phyloP scores from a whole-genome alignment of 2,329 filamentous ascomycete species.

The Stromatinia cepivora region DNA sequence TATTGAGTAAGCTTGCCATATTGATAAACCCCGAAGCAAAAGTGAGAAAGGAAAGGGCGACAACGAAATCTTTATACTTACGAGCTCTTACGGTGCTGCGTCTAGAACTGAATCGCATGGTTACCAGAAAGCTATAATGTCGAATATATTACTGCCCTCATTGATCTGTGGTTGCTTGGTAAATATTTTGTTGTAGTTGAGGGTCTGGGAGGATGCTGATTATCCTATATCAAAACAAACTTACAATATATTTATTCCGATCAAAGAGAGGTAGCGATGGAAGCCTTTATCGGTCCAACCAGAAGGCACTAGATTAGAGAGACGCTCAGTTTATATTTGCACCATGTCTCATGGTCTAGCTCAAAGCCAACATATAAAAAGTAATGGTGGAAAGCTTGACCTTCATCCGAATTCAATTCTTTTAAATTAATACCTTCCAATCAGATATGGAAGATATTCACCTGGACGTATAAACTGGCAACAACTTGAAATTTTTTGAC shows the following conservation, averaged over 20 bases:
- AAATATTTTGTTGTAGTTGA: not conserved
- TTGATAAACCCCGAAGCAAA: not conserved
- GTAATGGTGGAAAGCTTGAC: not conserved
- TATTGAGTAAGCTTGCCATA: conserved; percentile 21
- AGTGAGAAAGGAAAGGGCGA: conserved; percentile 22
- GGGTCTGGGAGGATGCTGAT: not conserved
- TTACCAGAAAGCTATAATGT: not conserved
- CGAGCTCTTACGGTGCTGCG: conserved; percentile 6
- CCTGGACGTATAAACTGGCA: not conserved
- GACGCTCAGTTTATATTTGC: not conserved
- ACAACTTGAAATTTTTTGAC: not conserved
- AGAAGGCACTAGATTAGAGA: not conserved
- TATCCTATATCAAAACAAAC: conserved; percentile 2
- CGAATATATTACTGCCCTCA: not conserved
- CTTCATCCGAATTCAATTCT: not conserved
- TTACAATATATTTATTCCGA: not conserved
- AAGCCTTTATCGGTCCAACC: not conserved
- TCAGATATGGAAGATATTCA: not conserved
- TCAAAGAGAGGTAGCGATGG: not conserved
- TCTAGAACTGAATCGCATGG: conserved; percentile 11
- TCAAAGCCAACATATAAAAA: not conserved
- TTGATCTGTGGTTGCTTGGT: not conserved
- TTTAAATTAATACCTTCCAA: not conserved
- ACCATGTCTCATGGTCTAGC: too few relatives aligned
- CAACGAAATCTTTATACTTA: conserved; percentile 12